Conservation (phyloP, 257 asterid species). For the Salvia rosmarinus region DNA sequence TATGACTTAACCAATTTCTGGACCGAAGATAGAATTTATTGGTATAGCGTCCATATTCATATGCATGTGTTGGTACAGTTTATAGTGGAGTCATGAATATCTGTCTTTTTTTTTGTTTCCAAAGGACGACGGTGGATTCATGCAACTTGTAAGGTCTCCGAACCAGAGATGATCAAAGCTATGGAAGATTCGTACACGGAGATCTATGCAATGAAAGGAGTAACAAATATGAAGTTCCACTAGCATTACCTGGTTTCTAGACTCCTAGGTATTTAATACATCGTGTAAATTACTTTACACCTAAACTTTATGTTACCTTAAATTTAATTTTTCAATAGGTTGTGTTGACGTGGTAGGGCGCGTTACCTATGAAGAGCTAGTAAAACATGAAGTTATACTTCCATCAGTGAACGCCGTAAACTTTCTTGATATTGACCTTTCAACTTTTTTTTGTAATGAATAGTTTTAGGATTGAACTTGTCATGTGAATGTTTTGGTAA, state of each 20-base stretch:
- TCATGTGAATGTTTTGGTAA: too few species aligned
- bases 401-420: slow-evolving; percentile 52
- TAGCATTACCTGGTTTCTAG: slow-evolving; percentile 91
- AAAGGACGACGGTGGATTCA: slow-evolving; percentile 97
- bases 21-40: slow-evolving; percentile 58
- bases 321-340: slow-evolving; percentile 49
- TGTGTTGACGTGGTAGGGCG: slow-evolving; percentile 92
- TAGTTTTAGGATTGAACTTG: too few species aligned
- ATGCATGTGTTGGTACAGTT: not conserved
- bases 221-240: slow-evolving; percentile 81
- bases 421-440: too few species aligned
- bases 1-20: slow-evolving; percentile 88
- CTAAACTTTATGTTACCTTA: not conserved
- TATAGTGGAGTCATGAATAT: not conserved
- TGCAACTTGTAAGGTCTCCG: slow-evolving; percentile 93
- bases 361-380: slow-evolving; percentile 73
- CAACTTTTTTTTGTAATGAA: too few species aligned
- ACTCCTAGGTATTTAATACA: slow-evolving; percentile 63
- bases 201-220: slow-evolving; percentile 80
- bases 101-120: slow-evolving; percentile 16
- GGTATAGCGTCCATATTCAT: not conserved
- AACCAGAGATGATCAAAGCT: slow-evolving; percentile 80
- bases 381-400: slow-evolving; percentile 72
- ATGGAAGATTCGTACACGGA: slow-evolving; percentile 94
- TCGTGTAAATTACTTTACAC: not conserved